phyloP scores from a whole-genome alignment of 129 eudicot genomes.

The Dittrichia graveolens region DNA sequence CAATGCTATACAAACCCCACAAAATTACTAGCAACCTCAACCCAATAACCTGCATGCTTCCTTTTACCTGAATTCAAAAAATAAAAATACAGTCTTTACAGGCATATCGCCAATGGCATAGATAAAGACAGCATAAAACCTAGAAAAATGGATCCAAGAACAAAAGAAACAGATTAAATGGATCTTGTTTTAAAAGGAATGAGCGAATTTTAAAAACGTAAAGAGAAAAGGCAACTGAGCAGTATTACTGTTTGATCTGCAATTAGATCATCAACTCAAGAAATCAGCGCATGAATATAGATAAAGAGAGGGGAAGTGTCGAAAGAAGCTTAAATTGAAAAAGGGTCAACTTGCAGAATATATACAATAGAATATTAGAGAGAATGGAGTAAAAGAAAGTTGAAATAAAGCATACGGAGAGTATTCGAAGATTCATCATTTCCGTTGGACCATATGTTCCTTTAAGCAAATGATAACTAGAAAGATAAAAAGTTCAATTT shows the following conservation, averaged over 20 bases:
- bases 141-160: neutral
- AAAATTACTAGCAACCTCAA: slow-evolving; percentile 41
- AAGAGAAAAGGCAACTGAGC: neutral
- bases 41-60: slow-evolving; percentile 38
- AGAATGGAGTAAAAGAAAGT: slow-evolving; percentile 2
- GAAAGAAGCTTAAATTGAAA: neutral
- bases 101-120: neutral
- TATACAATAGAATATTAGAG: neutral
- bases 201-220: neutral
- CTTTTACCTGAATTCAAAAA: slow-evolving; percentile 27
- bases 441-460: slow-evolving; percentile 4
- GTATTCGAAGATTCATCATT: slow-evolving; percentile 8
- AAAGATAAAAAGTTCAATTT: slow-evolving; percentile 1
- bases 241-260: slow-evolving; percentile 25
- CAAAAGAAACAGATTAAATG: neutral
- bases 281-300: neutral
- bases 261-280: slow-evolving; percentile 1
- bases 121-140: neutral
- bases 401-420: neutral
- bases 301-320: slow-evolving; percentile 20
- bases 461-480: slow-evolving; percentile 25
- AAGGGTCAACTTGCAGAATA: slow-evolving; percentile 32
- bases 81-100: slow-evolving; percentile 3
- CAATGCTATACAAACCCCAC: slow-evolving; percentile 45
- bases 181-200: neutral